Conservation (phyloP, 2,329 filamentous ascomycete genomes). For the Fusarium dlaminii region DNA sequence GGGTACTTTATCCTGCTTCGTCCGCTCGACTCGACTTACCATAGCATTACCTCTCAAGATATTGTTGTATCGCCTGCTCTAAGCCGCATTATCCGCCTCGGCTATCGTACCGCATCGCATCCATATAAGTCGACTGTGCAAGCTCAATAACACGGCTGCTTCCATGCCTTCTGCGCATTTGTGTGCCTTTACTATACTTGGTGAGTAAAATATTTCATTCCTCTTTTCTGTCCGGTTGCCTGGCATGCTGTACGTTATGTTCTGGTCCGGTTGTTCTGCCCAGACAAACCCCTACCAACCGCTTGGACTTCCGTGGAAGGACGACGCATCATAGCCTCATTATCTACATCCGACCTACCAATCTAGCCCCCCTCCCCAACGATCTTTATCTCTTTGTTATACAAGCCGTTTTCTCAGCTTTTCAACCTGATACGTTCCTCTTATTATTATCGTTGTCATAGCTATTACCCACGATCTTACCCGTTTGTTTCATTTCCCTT, state of each 20-base stretch:
- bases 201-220: slow-evolving; percentile 26
- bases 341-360: not conserved
- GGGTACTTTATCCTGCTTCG: slow-evolving; percentile 21
- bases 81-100: not conserved
- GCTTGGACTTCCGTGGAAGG: slow-evolving; percentile 13
- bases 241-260: slow-evolving; percentile 1
- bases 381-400: slow-evolving; percentile 19
- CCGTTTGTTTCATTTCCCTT: slow-evolving; percentile 3
- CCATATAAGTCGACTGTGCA: slow-evolving; percentile 30
- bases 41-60: not conserved
- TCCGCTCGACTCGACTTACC: slow-evolving; percentile 1
- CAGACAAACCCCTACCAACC: slow-evolving; percentile 21
- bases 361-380: not conserved
- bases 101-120: not conserved
- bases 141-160: slow-evolving; percentile 34
- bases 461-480: not conserved
- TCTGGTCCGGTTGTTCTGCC: slow-evolving; percentile 11
- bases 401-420: not conserved
- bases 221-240: slow-evolving; percentile 8
- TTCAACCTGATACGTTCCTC: not conserved
- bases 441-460: not conserved
- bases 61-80: not conserved
- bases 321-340: slow-evolving; percentile 31
- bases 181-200: slow-evolving; percentile 31
- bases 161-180: slow-evolving; percentile 39